Percentiles rank a stretch among this genome's conserved stretches.
Conservation (phyloP, 805 yeast genomes). For the Cyberlindnera galapagoensis region DNA sequence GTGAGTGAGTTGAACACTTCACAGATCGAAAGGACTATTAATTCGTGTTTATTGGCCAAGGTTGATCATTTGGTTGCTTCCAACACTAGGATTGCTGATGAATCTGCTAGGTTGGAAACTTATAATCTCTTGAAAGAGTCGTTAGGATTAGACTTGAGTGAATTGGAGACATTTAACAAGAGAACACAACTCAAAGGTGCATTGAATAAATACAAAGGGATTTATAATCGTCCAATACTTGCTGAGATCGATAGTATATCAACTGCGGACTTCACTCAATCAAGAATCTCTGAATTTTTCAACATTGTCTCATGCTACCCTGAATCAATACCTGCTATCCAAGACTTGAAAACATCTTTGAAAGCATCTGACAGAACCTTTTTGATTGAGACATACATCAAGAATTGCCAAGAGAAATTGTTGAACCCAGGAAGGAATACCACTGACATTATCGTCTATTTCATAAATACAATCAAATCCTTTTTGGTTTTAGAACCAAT, state of each 20-base stretch:
- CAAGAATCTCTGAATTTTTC: conserved; percentile 53
- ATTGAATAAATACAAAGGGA: conserved; percentile 6
- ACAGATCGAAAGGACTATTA: conserved; percentile 15
- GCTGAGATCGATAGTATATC: conserved; percentile 5
- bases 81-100: no score
- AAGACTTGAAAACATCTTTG: conserved; percentile 52
- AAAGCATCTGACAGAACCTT: conserved; percentile 43
- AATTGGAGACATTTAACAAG: no score
- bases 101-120: no score
- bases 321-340: conserved; percentile 41
- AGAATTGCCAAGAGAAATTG: conserved; percentile 37
- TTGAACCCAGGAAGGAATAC: conserved; percentile 83
- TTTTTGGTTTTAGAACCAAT: conserved; percentile 78
- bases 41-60: conserved; percentile 12
- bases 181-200: no score
- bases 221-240: conserved; percentile 18
- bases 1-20: conserved; percentile 10
- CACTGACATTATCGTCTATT: conserved; percentile 58
- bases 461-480: conserved; percentile 63
- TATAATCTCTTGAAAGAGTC: no score
- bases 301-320: conserved; percentile 53
- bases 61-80: no score
- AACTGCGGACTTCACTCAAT: no score
- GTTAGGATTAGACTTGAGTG: conserved; percentile 17
- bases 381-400: conserved; percentile 45